Evolutionary conservation across 2,329 filamentous ascomycete species (phyloP).

Genomic region (Endoconidiophora polonica): DNA sequence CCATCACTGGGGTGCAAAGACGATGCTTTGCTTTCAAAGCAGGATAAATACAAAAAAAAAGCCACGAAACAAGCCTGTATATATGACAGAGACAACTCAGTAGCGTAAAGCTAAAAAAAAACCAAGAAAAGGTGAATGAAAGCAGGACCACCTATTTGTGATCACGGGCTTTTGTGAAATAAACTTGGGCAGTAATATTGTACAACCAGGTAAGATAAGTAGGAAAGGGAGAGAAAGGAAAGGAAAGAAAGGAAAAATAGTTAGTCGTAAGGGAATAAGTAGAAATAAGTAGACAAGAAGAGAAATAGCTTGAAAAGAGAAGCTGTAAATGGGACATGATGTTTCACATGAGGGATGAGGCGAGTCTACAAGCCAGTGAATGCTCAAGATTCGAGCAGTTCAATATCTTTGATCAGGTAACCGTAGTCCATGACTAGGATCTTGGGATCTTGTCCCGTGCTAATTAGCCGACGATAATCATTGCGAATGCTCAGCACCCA

Average conservation of each 20-base stretch:
- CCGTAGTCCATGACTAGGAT: conserved; percentile 91
- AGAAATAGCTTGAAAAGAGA: not conserved
- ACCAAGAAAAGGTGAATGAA: not conserved
- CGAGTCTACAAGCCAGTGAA: too few species aligned
- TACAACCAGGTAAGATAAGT: not conserved
- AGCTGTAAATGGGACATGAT: not conserved
- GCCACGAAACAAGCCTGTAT: not conserved
- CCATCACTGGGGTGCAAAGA: too few species aligned
- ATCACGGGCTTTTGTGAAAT: not conserved
- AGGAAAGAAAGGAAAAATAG: not conserved
- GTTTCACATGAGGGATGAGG: not conserved
- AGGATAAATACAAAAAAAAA: not conserved
- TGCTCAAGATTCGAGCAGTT: conserved; percentile 28
- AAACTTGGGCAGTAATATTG: not conserved
- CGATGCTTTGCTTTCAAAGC: too few species aligned
- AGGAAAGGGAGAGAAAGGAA: not conserved
- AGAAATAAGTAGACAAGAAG: conserved; percentile 1
- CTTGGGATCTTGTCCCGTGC: conserved; percentile 84
- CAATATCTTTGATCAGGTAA: conserved; percentile 38
- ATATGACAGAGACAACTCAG: not conserved
- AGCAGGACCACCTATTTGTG: not conserved
- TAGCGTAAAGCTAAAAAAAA: not conserved
- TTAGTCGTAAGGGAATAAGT: not conserved
- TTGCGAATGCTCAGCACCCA: conserved; percentile 96
- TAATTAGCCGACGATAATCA: conserved; percentile 86